Conservation (phyloP, 371 early-diverging fungal genomes). For the Mortierella sp. region DNA sequence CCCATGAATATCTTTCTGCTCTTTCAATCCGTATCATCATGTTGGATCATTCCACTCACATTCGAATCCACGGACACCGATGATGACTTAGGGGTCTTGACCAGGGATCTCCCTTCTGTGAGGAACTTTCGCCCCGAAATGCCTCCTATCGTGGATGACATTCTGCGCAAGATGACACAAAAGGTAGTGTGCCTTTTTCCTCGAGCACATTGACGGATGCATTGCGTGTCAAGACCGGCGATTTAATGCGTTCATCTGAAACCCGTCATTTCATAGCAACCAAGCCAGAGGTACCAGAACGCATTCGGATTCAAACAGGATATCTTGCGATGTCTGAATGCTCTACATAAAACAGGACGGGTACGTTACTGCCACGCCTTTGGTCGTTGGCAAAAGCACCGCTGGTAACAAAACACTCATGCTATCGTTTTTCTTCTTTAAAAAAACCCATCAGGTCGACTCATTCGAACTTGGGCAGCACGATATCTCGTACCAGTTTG, state of each 20-base stretch:
- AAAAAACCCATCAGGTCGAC: conserved; percentile 23
- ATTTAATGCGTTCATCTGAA: too few relatives aligned
- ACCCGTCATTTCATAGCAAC: conserved; percentile 57
- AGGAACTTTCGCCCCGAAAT: conserved; percentile 59
- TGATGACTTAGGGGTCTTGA: conserved; percentile 55
- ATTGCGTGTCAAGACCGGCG: too few relatives aligned
- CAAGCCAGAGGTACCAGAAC: conserved; percentile 68
- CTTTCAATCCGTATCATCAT: not conserved
- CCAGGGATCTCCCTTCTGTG: conserved; percentile 60
- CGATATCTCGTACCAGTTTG: conserved; percentile 65
- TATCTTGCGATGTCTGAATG: conserved; percentile 61
- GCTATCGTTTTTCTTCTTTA: too few relatives aligned
- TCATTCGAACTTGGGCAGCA: conserved; percentile 61
- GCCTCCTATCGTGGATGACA: conserved; percentile 59
- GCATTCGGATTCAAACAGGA: conserved; percentile 70
- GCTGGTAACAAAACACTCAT: too few relatives aligned
- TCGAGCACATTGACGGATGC: too few relatives aligned
- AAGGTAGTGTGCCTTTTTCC: conserved; percentile 53
- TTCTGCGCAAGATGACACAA: conserved; percentile 67
- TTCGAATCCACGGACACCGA: too few relatives aligned
- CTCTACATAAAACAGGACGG: conserved; percentile 39
- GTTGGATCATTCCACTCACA: too few relatives aligned
- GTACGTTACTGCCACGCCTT: conserved; percentile 9
- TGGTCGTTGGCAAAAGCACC: too few relatives aligned
- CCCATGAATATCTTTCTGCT: not conserved